A percentile compares a stretch with the other conserved stretches of the same genome.
Conservation (phyloP, 805 yeast genomes). For the Starmerella bacillaris region DNA sequence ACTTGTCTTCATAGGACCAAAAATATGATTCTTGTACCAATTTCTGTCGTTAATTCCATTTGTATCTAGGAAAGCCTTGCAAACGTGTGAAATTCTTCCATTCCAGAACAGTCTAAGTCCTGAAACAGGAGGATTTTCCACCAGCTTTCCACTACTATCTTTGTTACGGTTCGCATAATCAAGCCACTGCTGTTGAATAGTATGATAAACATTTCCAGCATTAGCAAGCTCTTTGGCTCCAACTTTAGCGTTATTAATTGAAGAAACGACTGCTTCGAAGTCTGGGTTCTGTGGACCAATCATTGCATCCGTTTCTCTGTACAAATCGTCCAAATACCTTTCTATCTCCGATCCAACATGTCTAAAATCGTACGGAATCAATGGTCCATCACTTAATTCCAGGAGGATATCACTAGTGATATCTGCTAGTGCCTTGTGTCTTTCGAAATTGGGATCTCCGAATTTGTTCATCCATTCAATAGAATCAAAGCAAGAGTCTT, state of each 20-base stretch:
- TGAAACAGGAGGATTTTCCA: conserved; percentile 53
- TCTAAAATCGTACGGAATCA: conserved; percentile 48
- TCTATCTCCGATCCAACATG: conserved; percentile 31
- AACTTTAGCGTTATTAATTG: conserved; percentile 15
- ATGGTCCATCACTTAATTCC: conserved; percentile 55
- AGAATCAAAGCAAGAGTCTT: conserved; percentile 45
- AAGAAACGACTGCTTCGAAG: conserved; percentile 8
- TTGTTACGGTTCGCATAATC: conserved; percentile 25
- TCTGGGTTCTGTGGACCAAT: conserved; percentile 5
- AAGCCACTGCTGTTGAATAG: conserved; percentile 49
- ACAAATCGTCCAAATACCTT: conserved; percentile 32
- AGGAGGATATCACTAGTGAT: conserved; percentile 36
- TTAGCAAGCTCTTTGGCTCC: conserved; percentile 27
- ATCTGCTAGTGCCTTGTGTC: conserved; percentile 39
- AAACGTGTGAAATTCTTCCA: conserved; percentile 39
- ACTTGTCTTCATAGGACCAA: conserved; percentile 56
- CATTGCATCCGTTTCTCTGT: conserved; percentile 22
- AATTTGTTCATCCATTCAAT: conserved; percentile 36
- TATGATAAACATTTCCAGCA: conserved; percentile 32
- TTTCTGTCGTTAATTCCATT: conserved; percentile 33
- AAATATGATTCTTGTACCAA: conserved; percentile 49
- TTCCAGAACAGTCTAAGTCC: conserved; percentile 71
- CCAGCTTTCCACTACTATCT: conserved; percentile 19
- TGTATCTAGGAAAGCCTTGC: conserved; percentile 33
- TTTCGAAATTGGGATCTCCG: conserved; percentile 39